Conservation (phyloP, 176 grass and related monocot genomes). For the Coix lacrymajobi region DNA sequence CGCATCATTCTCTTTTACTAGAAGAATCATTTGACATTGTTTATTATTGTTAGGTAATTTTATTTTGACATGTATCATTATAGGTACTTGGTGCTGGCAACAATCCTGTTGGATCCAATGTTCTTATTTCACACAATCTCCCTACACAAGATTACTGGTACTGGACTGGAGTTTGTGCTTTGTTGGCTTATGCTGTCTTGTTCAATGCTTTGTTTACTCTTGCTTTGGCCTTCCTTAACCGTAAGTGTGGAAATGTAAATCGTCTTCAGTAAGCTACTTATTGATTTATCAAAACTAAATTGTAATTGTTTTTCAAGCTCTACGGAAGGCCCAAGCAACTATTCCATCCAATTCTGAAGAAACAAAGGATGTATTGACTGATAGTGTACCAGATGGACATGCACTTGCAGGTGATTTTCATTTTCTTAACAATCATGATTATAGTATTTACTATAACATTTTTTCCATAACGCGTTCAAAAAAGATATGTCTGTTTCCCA, state of each 20-base stretch:
- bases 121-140: constrained; percentile 40
- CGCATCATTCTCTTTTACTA: background rate
- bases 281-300: background rate
- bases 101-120: constrained; percentile 45
- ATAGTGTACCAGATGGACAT: background rate
- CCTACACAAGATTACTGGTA: constrained; percentile 55
- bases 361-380: background rate
- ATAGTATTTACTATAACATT: background rate
- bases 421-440: background rate
- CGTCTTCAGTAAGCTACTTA: background rate
- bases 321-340: constrained; percentile 48
- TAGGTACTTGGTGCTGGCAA: constrained; percentile 19
- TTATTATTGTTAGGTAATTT: background rate
- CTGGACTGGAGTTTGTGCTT: constrained; percentile 62
- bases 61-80: background rate
- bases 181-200: constrained; percentile 52
- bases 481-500: background rate
- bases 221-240: constrained; percentile 55
- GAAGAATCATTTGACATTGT: background rate
- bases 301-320: constrained; percentile 32
- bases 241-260: constrained; percentile 42
- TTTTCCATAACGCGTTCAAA: background rate
- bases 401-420: constrained; percentile 31
- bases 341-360: constrained; percentile 15
- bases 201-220: constrained; percentile 62